A percentile compares a stretch with the other conserved stretches of the same genome.
Conservation (phyloP, 331 rosid species). For the Acacia pycnantha region DNA sequence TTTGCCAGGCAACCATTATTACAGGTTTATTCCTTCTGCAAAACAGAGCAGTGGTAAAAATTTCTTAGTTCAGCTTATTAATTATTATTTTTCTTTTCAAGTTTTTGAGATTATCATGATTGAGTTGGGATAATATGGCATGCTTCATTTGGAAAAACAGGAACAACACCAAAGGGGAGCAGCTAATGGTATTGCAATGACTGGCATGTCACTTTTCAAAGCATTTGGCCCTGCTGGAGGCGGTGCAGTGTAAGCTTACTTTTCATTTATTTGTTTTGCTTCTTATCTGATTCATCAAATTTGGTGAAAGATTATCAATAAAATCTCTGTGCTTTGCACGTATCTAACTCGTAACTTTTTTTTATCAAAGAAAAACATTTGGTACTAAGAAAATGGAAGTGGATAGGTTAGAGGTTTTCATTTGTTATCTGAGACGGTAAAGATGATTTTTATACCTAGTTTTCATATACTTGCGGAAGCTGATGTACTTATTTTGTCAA, state of each 20-base stretch:
- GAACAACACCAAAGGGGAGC: slow-evolving; percentile 1
- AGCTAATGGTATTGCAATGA: not conserved
- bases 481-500: not conserved
- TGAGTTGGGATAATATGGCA: not conserved
- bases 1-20: not conserved
- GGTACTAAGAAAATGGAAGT: not conserved
- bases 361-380: not conserved
- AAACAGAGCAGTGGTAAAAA: not conserved
- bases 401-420: not conserved
- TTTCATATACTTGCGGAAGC: not conserved
- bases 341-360: not conserved
- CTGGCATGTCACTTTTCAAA: not conserved
- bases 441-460: not conserved
- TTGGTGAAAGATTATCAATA: not conserved
- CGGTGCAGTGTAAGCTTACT: not conserved
- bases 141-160: not conserved
- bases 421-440: not conserved
- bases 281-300: not conserved
- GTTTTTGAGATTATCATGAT: not conserved
- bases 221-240: not conserved
- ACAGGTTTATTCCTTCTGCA: not conserved
- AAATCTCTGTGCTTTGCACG: not conserved
- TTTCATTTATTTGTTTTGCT: not conserved
- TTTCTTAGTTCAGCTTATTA: not conserved
- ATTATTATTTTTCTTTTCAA: not conserved